Percentiles rank a stretch among this genome's conserved stretches.
Evolutionary conservation across 305 asterid genomes (phyloP).

Genomic region (Stenogyne calaminthoides): DNA sequence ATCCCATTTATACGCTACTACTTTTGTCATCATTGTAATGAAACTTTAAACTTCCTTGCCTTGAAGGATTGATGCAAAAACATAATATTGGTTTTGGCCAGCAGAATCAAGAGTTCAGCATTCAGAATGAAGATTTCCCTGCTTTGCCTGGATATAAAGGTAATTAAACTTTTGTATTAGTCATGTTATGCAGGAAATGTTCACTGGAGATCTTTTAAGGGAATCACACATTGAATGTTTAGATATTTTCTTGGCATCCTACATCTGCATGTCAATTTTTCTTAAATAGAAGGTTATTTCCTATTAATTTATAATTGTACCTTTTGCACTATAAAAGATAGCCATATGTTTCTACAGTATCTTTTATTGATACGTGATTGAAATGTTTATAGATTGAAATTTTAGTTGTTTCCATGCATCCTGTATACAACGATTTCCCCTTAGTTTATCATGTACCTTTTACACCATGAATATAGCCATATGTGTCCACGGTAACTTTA

Average conservation of each 20-base stretch:
- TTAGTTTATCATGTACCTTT: slow-evolving; percentile 8
- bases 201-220: slow-evolving; percentile 16
- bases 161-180: slow-evolving; percentile 34
- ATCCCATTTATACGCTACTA: neutral
- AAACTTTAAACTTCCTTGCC: slow-evolving; percentile 19
- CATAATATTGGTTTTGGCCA: slow-evolving; percentile 73
- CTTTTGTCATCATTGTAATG: slow-evolving; percentile 24
- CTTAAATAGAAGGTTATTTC: slow-evolving; percentile 17
- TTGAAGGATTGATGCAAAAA: slow-evolving; percentile 77
- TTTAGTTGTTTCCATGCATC: neutral
- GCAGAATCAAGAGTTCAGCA: slow-evolving; percentile 91
- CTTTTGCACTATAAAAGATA: slow-evolving; percentile 7
- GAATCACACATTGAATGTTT: slow-evolving; percentile 9
- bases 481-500: neutral
- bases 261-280: slow-evolving; percentile 4
- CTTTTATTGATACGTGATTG: neutral
- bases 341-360: neutral
- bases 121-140: slow-evolving; percentile 88
- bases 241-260: slow-evolving; percentile 7
- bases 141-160: slow-evolving; percentile 94
- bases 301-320: neutral
- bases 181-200: slow-evolving; percentile 19
- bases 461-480: neutral
- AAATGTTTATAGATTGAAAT: neutral
- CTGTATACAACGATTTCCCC: neutral